These are phyloP conservation scores for Zarea fungicola DNA, from an alignment of 2,329 filamentous ascomycete genomes.

Conservation along the genomic window DNA sequence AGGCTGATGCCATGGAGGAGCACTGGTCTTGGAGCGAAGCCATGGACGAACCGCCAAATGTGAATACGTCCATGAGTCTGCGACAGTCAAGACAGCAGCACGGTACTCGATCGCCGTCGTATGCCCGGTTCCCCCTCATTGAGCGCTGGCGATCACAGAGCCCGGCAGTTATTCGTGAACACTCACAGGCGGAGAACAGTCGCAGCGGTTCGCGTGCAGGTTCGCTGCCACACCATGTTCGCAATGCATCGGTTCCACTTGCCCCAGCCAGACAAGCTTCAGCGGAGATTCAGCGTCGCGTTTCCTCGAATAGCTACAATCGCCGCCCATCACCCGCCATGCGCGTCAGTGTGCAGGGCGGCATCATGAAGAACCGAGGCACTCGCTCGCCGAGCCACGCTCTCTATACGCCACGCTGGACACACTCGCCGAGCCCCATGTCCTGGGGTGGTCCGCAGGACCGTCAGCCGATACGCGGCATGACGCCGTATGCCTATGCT, in stretches of 20 bases:
- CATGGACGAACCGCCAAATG: slow-evolving; percentile 53
- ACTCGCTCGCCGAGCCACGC: slow-evolving; percentile 53
- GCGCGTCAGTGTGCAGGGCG: slow-evolving; percentile 22
- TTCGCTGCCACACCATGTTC: slow-evolving; percentile 43
- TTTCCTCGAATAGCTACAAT: slow-evolving; percentile 36
- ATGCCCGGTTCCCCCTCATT: slow-evolving; percentile 20
- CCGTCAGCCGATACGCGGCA: slow-evolving; percentile 32
- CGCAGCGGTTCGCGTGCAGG: slow-evolving; percentile 29
- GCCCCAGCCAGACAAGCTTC: slow-evolving; percentile 33
- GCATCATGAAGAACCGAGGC: slow-evolving; percentile 40
- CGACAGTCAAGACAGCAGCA: slow-evolving; percentile 32
- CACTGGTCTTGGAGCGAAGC: slow-evolving; percentile 64
- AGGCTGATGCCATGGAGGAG: slow-evolving; percentile 57
- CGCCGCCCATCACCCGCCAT: slow-evolving; percentile 28
- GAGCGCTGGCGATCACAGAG: slow-evolving; percentile 26
- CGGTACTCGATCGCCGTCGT: slow-evolving; percentile 35
- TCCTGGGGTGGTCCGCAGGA: slow-evolving; percentile 29
- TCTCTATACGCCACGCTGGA: slow-evolving; percentile 52
- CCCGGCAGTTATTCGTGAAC: slow-evolving; percentile 30
- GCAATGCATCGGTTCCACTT: slow-evolving; percentile 49
- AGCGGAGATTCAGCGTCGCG: slow-evolving; percentile 39
- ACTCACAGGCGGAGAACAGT: slow-evolving; percentile 33
- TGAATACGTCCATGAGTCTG: slow-evolving; percentile 38
- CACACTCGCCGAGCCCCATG: slow-evolving; percentile 41
- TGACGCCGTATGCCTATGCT: slow-evolving; percentile 65